Evolutionary conservation across 2,329 filamentous ascomycete species (phyloP).

Genomic region (Ascochyta lentis): DNA sequence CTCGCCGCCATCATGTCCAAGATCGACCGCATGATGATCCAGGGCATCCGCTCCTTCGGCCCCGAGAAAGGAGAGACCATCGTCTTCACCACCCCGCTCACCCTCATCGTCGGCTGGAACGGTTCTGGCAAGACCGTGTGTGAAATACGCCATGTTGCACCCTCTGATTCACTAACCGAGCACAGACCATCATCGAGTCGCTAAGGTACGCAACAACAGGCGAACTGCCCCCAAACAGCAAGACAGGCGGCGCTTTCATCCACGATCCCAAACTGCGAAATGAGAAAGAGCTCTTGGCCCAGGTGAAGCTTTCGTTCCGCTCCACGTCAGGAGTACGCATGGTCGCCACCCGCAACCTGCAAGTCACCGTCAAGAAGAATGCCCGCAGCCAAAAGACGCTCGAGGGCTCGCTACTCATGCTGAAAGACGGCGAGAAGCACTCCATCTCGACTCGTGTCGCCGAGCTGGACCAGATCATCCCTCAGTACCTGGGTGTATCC

Average conservation of each 20-base stretch:
- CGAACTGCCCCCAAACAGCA: slow-evolving; percentile 87
- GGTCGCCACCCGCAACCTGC: slow-evolving; percentile 82
- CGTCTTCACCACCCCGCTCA: slow-evolving; percentile 87
- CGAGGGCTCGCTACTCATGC: slow-evolving; percentile 77
- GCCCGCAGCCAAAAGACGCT: slow-evolving; percentile 80
- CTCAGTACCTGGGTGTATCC: slow-evolving; percentile 85
- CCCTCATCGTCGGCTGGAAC: slow-evolving; percentile 95
- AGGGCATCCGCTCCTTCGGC: slow-evolving; percentile 87
- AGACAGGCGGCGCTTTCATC: slow-evolving; percentile 87
- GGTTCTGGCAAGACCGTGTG: slow-evolving; percentile 89
- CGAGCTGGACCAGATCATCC: slow-evolving; percentile 84
- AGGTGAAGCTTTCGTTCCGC: slow-evolving; percentile 88
- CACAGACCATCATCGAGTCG: slow-evolving; percentile 90
- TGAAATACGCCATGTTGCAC: neutral
- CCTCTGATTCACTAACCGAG: slow-evolving; percentile 6
- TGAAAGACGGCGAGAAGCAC: slow-evolving; percentile 79
- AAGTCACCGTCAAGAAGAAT: slow-evolving; percentile 85
- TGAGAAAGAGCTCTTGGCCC: slow-evolving; percentile 87
- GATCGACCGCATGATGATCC: slow-evolving; percentile 88
- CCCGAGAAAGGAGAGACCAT: slow-evolving; percentile 77
- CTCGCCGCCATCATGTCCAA: slow-evolving; percentile 55
- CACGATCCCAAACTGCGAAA: slow-evolving; percentile 93
- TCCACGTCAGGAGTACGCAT: slow-evolving; percentile 79
- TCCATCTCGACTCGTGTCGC: slow-evolving; percentile 80
- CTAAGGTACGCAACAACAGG: slow-evolving; percentile 98